Percentiles rank a stretch among this genome's conserved stretches.
Evolutionary conservation across 345 rosid genomes (phyloP).

Genomic region (Geranium rotundifolium): DNA sequence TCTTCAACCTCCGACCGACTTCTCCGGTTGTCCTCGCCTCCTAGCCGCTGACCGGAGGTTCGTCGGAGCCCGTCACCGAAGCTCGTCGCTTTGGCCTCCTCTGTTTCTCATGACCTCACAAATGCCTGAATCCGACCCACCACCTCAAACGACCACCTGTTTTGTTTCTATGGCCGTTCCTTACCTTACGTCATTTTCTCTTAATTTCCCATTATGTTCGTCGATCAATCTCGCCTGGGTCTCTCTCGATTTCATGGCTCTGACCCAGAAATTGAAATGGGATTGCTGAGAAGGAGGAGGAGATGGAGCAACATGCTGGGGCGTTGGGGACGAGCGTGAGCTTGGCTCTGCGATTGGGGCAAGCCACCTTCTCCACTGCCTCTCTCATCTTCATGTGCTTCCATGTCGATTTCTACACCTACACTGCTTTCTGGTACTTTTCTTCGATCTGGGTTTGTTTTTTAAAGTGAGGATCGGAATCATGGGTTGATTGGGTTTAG

Average conservation of each 20-base stretch:
- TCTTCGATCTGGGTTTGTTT: background rate
- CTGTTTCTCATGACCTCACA: no score
- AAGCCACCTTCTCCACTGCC: conserved; percentile 36
- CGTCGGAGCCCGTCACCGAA: no score
- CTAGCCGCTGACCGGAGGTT: no score
- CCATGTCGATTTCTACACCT: conserved; percentile 42
- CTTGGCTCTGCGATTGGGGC: conserved; percentile 53
- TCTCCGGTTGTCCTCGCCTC: no score
- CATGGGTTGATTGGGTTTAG: no score
- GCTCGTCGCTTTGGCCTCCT: no score
- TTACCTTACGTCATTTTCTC: background rate
- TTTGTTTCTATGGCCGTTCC: background rate
- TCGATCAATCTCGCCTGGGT: background rate
- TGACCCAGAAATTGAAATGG: background rate
- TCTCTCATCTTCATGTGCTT: conserved; percentile 53
- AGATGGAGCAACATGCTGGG: conserved; percentile 27
- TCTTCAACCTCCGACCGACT: no score
- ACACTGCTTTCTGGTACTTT: conserved; percentile 48
- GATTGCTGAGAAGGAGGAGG: background rate
- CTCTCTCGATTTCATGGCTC: background rate
- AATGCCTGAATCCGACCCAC: no score
- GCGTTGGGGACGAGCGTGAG: conserved; percentile 47
- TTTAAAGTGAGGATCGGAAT: background rate
- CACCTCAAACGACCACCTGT: no score
- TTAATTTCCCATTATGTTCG: background rate